Conservation (phyloP, 306 rosid genomes). For the Citrullus amarus region DNA sequence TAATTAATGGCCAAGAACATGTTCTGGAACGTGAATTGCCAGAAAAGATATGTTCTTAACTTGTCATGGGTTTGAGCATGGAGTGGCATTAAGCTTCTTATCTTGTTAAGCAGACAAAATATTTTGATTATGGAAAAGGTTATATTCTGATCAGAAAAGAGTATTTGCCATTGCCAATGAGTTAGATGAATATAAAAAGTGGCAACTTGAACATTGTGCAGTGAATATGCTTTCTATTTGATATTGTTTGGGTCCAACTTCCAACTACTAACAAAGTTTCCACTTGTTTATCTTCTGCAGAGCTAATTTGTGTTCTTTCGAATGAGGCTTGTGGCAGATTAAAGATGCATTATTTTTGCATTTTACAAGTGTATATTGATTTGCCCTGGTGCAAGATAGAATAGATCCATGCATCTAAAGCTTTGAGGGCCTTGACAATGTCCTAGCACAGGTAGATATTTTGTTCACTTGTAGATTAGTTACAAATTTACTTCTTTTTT, state of each 20-base stretch:
- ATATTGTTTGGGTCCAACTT: background rate
- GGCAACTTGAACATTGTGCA: background rate
- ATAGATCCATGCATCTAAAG: conserved; percentile 30
- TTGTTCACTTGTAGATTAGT: conserved; percentile 9
- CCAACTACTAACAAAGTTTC: background rate
- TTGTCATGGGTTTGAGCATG: background rate
- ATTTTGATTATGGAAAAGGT: background rate
- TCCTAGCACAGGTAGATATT: conserved; percentile 39
- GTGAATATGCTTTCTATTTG: background rate
- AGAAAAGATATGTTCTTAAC: background rate
- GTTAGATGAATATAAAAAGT: background rate
- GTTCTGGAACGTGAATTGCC: background rate
- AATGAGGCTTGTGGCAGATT: conserved; percentile 3
- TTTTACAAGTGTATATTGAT: conserved; percentile 37
- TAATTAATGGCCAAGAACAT: background rate
- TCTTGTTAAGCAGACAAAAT: background rate
- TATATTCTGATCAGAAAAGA: background rate
- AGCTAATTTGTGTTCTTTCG: background rate
- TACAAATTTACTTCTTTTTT: background rate
- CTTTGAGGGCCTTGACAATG: conserved; percentile 28
- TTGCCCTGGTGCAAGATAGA: conserved; percentile 28
- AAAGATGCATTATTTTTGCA: conserved; percentile 17
- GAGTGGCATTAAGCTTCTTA: background rate
- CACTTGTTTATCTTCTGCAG: background rate
- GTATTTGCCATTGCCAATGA: background rate